A percentile compares a stretch with the other conserved stretches of the same genome.
phyloP scores from a whole-genome alignment of 768 basidiomycete species.

The Lyophyllum atratum region DNA sequence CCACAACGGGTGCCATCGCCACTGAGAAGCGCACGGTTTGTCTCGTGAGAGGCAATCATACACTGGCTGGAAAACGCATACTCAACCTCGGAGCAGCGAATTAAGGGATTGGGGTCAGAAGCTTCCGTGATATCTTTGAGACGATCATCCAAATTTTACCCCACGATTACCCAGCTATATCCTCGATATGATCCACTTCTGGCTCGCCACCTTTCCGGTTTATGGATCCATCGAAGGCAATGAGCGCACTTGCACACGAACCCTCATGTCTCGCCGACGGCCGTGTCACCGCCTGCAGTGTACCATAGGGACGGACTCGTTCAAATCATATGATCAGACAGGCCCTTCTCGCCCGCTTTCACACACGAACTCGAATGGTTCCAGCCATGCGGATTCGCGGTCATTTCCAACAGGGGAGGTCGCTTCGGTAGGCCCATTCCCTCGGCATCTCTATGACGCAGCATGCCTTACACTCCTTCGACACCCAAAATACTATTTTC shows the following conservation, averaged over 20 bases:
- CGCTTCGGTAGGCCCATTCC: constrained; percentile 7
- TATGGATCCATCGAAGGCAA: constrained; percentile 1
- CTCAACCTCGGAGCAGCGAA: constrained; percentile 1
- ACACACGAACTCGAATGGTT: constrained; percentile 9
- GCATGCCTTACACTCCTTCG: background rate
- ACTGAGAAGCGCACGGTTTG: constrained; percentile 16
- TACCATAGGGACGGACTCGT: constrained; percentile 3
- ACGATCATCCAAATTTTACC: background rate
- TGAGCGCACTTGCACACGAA: background rate
- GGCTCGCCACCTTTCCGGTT: constrained; percentile 13
- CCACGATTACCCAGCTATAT: background rate
- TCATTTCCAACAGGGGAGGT: constrained; percentile 4
- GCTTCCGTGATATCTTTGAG: background rate
- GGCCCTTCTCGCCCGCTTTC: constrained; percentile 10
- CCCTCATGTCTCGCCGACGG: constrained; percentile 7
- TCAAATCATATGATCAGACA: constrained; percentile 18
- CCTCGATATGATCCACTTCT: background rate
- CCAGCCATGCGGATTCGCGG: constrained; percentile 10
- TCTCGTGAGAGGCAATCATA: constrained; percentile 16
- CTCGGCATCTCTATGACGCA: constrained; percentile 15
- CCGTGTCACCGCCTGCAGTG: constrained; percentile 4
- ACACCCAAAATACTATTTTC: constrained; percentile 6
- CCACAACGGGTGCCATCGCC: constrained; percentile 8
- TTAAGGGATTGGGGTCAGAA: background rate
- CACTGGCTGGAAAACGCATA: constrained; percentile 1